Conservation (phyloP, 192 early-diverging fungal species). For the Gaertneriomyces sp. region DNA sequence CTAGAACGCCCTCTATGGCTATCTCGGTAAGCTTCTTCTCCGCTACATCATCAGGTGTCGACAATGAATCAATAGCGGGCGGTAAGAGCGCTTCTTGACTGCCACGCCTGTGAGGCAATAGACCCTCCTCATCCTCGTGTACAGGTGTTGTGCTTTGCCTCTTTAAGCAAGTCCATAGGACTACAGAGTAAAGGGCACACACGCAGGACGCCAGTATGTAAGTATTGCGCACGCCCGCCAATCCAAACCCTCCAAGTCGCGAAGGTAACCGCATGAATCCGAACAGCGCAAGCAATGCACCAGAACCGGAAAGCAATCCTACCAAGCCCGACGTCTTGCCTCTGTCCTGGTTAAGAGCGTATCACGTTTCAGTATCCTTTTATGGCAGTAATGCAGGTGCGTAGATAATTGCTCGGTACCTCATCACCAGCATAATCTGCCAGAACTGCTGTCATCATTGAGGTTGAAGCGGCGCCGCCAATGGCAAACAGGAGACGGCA, state of each 20-base stretch:
- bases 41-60: neutral
- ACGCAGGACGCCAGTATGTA: constrained; percentile 38
- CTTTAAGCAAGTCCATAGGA: constrained; percentile 36
- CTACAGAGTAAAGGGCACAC: constrained; percentile 32
- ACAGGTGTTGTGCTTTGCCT: neutral
- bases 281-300: constrained; percentile 56
- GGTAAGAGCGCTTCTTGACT: neutral
- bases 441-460: constrained; percentile 68
- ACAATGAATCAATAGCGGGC: too few relatives aligned
- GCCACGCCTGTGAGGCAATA: neutral
- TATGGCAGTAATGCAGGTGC: neutral
- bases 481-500: constrained; percentile 64
- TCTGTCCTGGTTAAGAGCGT: constrained; percentile 20
- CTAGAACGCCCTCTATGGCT: constrained; percentile 57
- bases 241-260: constrained; percentile 17
- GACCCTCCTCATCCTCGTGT: neutral
- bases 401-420: neutral
- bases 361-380: neutral
- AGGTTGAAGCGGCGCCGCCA: constrained; percentile 55
- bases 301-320: constrained; percentile 58
- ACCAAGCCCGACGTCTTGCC: constrained; percentile 52
- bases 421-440: constrained; percentile 56
- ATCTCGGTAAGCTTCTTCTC: constrained; percentile 11
- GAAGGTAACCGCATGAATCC: constrained; percentile 49
- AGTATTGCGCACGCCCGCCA: constrained; percentile 33